These are phyloP conservation scores for Penicillium cinerascens DNA, from an alignment of 495 filamentous ascomycete genomes.

Conservation along the genomic window DNA sequence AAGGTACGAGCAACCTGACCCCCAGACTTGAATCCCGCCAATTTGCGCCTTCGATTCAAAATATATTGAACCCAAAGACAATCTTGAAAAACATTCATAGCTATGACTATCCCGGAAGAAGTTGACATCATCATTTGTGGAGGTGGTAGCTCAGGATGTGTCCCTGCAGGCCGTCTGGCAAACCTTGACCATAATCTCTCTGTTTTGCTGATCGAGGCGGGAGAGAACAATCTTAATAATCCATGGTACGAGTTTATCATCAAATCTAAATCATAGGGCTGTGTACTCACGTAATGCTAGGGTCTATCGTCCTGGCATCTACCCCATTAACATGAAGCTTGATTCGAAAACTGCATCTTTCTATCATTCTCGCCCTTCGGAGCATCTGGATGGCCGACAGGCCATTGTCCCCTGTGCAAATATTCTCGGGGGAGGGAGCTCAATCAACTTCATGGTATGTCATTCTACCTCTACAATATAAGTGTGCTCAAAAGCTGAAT, in stretches of 20 bases:
- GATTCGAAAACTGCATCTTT: slow-evolving; percentile 85
- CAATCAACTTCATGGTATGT: slow-evolving; percentile 76
- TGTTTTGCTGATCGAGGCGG: slow-evolving; percentile 74
- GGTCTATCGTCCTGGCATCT: slow-evolving; percentile 75
- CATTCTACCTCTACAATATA: neutral
- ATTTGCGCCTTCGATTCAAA: no score
- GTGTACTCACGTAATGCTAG: slow-evolving; percentile 14
- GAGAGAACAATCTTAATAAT: slow-evolving; percentile 78
- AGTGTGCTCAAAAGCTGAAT: neutral
- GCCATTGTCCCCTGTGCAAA: slow-evolving; percentile 79
- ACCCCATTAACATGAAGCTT: slow-evolving; percentile 75
- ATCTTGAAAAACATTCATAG: neutral
- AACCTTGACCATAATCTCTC: slow-evolving; percentile 79
- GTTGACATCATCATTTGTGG: slow-evolving; percentile 84
- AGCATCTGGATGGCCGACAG: slow-evolving; percentile 65
- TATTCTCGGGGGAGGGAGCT: slow-evolving; percentile 72
- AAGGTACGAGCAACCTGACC: no score
- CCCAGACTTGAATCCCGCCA: no score
- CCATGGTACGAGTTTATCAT: slow-evolving; percentile 50
- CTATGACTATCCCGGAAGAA: slow-evolving; percentile 54
- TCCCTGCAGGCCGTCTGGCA: slow-evolving; percentile 73
- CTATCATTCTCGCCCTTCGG: slow-evolving; percentile 73
- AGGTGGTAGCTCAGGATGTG: slow-evolving; percentile 68
- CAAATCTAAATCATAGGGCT: neutral
- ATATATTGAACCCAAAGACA: no score